These are phyloP conservation scores for Dentipellis sp. DNA, from an alignment of 768 basidiomycete species.

Conservation along the genomic window DNA sequence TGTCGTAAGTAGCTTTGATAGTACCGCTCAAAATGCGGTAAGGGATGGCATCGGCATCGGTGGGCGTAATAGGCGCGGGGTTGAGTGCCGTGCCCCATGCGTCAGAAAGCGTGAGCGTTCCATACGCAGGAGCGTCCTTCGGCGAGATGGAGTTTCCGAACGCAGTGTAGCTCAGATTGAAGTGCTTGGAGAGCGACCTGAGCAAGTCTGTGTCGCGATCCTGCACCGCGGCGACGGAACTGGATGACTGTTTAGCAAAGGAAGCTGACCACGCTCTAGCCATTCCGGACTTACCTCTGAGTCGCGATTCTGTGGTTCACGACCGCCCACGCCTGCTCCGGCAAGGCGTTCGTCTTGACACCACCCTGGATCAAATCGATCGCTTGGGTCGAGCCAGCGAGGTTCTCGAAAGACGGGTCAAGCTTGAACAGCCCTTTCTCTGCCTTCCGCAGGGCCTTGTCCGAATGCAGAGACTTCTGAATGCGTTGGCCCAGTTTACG, in stretches of 20 bases:
- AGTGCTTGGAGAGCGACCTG: constrained; percentile 21
- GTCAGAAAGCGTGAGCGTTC: constrained; percentile 28
- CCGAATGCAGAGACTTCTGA: constrained; percentile 17
- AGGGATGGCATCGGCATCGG: constrained; percentile 23
- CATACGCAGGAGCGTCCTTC: constrained; percentile 20
- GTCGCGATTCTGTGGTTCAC: constrained; percentile 27
- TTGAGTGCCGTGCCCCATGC: constrained; percentile 25
- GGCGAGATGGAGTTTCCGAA: constrained; percentile 27
- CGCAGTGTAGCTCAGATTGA: constrained; percentile 32
- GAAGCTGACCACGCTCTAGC: neutral
- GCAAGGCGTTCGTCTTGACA: constrained; percentile 38
- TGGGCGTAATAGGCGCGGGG: constrained; percentile 36
- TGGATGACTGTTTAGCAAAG: neutral
- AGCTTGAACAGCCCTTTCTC: constrained; percentile 21
- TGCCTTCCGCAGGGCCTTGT: constrained; percentile 24
- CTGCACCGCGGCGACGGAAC: constrained; percentile 23
- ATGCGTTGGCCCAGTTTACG: constrained; percentile 20
- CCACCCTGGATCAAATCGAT: constrained; percentile 34
- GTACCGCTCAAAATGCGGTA: constrained; percentile 34
- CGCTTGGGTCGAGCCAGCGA: constrained; percentile 23
- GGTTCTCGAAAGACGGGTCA: constrained; percentile 18
- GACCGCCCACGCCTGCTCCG: constrained; percentile 30
- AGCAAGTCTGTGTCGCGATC: constrained; percentile 22
- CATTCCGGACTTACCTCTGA: constrained; percentile 15
- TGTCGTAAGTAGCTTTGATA: constrained; percentile 29